Conservation (phyloP, 2,329 filamentous ascomycete genomes). For the Neocucurbitaria cava region DNA sequence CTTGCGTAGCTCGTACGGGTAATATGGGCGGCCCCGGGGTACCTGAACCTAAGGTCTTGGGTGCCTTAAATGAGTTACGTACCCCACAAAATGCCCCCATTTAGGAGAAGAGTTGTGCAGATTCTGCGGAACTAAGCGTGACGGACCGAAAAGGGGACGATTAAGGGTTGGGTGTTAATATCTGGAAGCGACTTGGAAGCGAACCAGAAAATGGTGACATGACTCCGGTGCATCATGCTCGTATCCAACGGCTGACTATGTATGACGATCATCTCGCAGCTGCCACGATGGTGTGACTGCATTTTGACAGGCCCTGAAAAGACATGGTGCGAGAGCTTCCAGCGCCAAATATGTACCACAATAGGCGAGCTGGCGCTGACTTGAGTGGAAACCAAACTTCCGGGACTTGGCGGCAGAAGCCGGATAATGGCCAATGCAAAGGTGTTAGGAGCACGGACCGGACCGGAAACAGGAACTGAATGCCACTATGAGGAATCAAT, state of each 20-base stretch:
- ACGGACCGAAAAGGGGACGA: slow-evolving; percentile 7
- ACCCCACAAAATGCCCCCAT: slow-evolving; percentile 22
- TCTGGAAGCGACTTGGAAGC: background rate
- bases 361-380: slow-evolving; percentile 6
- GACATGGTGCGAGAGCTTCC: slow-evolving; percentile 5
- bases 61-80: slow-evolving; percentile 16
- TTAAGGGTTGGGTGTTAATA: slow-evolving; percentile 2
- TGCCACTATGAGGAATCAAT: background rate
- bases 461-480: background rate
- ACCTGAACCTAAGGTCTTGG: slow-evolving; percentile 4
- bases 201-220: background rate
- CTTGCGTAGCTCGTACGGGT: slow-evolving; percentile 30
- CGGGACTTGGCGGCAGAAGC: slow-evolving; percentile 26
- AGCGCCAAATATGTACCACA: slow-evolving; percentile 3
- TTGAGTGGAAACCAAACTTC: slow-evolving; percentile 6
- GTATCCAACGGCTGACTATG: slow-evolving; percentile 1
- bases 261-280: slow-evolving; percentile 10
- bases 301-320: slow-evolving; percentile 1
- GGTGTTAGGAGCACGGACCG: slow-evolving; percentile 8
- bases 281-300: slow-evolving; percentile 6
- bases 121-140: slow-evolving; percentile 9
- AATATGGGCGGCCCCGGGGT: slow-evolving; percentile 24
- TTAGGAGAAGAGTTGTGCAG: slow-evolving; percentile 6
- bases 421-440: slow-evolving; percentile 11
- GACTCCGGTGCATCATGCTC: background rate